Conservation (phyloP, 2,329 filamentous ascomycete species). For the Juglanconis sp. region DNA sequence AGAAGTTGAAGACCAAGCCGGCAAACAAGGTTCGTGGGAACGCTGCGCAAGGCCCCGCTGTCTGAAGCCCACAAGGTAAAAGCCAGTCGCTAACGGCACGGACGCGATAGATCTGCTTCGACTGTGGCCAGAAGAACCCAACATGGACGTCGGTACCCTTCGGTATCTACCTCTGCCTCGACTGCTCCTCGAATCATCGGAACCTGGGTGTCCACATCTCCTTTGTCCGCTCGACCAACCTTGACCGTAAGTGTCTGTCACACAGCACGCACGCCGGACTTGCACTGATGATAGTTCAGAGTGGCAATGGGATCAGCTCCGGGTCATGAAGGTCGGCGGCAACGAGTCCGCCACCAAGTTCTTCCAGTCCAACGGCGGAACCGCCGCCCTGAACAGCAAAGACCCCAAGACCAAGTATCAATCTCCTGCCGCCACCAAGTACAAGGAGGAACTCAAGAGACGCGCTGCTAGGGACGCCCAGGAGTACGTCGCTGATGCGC, state of each 20-base stretch:
- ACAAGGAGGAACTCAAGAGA: conserved; percentile 93
- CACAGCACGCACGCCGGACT: neutral
- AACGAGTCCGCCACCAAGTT: conserved; percentile 98
- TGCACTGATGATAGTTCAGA: conserved; percentile 43
- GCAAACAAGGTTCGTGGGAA: conserved; percentile 76
- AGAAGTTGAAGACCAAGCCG: conserved; percentile 90
- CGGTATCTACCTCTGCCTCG: conserved; percentile 95
- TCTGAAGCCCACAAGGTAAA: neutral
- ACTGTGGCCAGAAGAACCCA: conserved; percentile 95
- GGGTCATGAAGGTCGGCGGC: conserved; percentile 95
- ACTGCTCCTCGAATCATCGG: conserved; percentile 95
- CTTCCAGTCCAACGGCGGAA: conserved; percentile 95
- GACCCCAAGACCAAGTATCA: conserved; percentile 97
- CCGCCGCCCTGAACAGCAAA: conserved; percentile 90
- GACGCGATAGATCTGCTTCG: conserved; percentile 79
- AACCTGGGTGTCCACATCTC: conserved; percentile 99
- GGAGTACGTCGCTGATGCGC: conserved; percentile 57
- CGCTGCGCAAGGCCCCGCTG: neutral
- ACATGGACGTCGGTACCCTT: conserved; percentile 98
- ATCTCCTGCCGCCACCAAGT: conserved; percentile 88
- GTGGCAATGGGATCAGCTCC: conserved; percentile 99
- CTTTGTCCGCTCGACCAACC: conserved; percentile 96
- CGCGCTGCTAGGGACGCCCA: conserved; percentile 78
- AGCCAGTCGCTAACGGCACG: conserved; percentile 19
- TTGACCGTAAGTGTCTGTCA: conserved; percentile 73